Conservation (phyloP, 2,329 filamentous ascomycete species). For the Diplodia scrobiculata region DNA sequence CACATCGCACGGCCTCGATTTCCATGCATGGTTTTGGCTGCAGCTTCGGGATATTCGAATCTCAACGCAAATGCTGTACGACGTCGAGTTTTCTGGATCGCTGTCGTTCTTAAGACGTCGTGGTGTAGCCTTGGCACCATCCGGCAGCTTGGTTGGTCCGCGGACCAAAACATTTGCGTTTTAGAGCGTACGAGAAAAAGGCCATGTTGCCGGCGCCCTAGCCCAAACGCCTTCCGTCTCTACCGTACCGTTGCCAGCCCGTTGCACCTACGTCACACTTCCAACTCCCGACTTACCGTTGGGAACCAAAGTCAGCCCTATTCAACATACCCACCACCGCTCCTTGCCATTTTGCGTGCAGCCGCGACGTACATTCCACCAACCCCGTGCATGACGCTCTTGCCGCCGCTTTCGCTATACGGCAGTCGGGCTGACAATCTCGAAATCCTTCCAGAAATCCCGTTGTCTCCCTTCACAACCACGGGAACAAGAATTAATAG, state of each 20-base stretch:
- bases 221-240: constrained; percentile 21
- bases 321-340: neutral
- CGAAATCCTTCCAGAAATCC: constrained; percentile 12
- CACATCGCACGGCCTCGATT: neutral
- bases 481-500: neutral
- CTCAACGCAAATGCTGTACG: constrained; percentile 3
- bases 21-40: neutral
- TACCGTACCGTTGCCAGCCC: neutral
- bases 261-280: constrained; percentile 8
- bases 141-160: neutral
- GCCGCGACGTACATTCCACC: neutral
- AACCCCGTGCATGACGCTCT: neutral
- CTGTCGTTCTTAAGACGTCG: neutral
- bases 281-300: neutral
- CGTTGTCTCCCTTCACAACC: neutral
- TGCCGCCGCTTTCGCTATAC: neutral
- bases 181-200: constrained; percentile 9
- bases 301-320: neutral
- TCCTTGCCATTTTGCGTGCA: neutral
- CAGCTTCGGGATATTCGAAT: neutral
- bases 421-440: neutral
- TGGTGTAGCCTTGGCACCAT: constrained; percentile 1
- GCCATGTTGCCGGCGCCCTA: constrained; percentile 10
- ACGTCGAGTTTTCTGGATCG: neutral
- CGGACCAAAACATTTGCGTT: constrained; percentile 15